Evolutionary conservation across 345 rosid genomes (phyloP).

Genomic region (Barbarea vulgaris): DNA sequence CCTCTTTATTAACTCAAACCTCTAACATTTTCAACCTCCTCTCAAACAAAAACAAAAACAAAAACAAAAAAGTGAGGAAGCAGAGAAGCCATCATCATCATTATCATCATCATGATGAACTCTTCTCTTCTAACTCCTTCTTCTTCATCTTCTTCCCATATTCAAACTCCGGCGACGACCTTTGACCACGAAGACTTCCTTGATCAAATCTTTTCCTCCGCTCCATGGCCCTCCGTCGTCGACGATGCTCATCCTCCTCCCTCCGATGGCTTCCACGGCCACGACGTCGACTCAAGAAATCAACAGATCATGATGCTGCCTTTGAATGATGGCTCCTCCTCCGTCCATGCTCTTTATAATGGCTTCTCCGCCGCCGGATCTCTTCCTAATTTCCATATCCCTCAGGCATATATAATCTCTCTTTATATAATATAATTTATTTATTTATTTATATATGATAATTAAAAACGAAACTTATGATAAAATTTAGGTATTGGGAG

Average conservation of each 20-base stretch:
- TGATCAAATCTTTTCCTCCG: constrained; percentile 69
- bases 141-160: constrained; percentile 36
- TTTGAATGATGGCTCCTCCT: constrained; percentile 21
- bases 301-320: constrained; percentile 55
- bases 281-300: constrained; percentile 50
- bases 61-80: constrained; percentile 13
- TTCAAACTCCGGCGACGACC: constrained; percentile 28
- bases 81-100: constrained; percentile 6
- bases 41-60: not conserved
- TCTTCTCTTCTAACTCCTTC: constrained; percentile 38
- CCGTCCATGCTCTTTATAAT: constrained; percentile 48
- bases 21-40: constrained; percentile 29
- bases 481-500: constrained; percentile 42
- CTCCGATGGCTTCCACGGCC: constrained; percentile 24
- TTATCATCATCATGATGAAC: constrained; percentile 33
- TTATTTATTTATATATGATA: too few relatives aligned
- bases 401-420: constrained; percentile 40
- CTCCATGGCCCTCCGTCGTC: constrained; percentile 51
- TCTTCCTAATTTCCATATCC: constrained; percentile 61
- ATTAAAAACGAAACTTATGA: not conserved
- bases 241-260: constrained; percentile 31
- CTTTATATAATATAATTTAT: too few relatives aligned
- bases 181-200: constrained; percentile 70
- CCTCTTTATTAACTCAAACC: constrained; percentile 43
- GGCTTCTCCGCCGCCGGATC: constrained; percentile 63